These are phyloP conservation scores for Aspergillus sp. DNA, from an alignment of 2,329 filamentous ascomycete species.

Conservation along the genomic window DNA sequence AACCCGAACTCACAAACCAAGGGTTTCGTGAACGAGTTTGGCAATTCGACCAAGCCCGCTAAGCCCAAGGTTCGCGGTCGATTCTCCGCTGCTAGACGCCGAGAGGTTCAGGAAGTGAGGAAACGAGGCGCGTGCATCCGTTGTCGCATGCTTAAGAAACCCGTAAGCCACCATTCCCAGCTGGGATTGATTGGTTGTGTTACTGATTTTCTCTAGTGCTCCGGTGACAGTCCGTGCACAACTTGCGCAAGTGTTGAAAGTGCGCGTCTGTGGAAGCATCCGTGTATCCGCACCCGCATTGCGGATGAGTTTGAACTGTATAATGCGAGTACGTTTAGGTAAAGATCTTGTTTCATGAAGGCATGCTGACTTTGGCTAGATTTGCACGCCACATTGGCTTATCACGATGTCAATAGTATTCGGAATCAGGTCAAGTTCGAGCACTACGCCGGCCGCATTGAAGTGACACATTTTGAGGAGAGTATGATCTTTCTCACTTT, in stretches of 20 bases:
- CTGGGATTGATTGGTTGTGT: neutral
- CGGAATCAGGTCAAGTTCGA: constrained; percentile 55
- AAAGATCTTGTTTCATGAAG: neutral
- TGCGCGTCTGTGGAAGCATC: constrained; percentile 64
- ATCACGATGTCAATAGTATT: constrained; percentile 55
- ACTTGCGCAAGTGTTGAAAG: constrained; percentile 64
- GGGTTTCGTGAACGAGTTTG: constrained; percentile 47
- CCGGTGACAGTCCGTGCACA: constrained; percentile 62
- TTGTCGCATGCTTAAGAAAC: constrained; percentile 68
- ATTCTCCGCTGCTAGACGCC: constrained; percentile 61
- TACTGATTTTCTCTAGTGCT: constrained; percentile 48
- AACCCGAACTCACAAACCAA: constrained; percentile 46
- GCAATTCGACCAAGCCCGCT: constrained; percentile 46
- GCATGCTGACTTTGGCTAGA: constrained; percentile 35
- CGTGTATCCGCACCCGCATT: constrained; percentile 62
- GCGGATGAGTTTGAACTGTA: constrained; percentile 63
- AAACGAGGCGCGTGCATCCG: constrained; percentile 66
- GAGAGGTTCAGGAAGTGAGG: constrained; percentile 63
- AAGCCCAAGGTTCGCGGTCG: constrained; percentile 57
- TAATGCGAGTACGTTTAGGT: constrained; percentile 49
- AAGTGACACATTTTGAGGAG: constrained; percentile 61
- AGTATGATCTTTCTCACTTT: constrained; percentile 55
- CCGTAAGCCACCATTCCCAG: constrained; percentile 37
- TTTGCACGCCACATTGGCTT: constrained; percentile 58
- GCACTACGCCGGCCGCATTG: constrained; percentile 56